phyloP scores from a whole-genome alignment of 352 stramenopile species.

The Globisporangium nagaii region DNA sequence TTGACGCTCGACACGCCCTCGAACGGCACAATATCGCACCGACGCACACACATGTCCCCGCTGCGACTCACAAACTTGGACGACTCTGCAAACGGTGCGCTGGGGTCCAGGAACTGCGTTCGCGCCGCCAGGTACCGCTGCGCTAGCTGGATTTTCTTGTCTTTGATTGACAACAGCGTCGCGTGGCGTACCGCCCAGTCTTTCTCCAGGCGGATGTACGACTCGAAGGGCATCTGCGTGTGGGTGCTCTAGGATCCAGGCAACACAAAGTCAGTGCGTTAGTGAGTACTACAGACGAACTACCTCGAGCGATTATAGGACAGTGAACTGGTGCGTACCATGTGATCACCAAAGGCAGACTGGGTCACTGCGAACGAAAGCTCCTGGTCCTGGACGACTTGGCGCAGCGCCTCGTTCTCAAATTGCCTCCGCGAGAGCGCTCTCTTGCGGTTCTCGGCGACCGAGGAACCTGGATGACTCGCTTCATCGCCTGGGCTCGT shows the following conservation, averaged over 20 bases:
- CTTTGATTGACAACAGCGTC: constrained; percentile 24
- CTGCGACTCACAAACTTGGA: not conserved
- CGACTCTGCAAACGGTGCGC: constrained; percentile 12
- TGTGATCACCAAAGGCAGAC: not conserved
- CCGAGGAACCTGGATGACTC: no score
- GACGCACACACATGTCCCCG: not conserved
- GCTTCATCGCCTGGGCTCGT: no score
- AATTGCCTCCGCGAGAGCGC: not conserved
- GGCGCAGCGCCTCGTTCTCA: not conserved
- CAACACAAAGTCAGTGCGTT: no score
- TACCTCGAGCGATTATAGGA: no score
- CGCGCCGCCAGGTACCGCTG: constrained; percentile 27
- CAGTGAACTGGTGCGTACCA: not conserved
- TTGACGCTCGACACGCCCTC: not conserved
- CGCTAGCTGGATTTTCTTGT: constrained; percentile 24
- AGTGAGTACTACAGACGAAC: no score
- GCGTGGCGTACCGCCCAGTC: constrained; percentile 19
- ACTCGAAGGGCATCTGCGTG: not conserved
- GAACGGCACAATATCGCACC: not conserved
- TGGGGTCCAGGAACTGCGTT: constrained; percentile 25
- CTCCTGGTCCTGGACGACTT: not conserved
- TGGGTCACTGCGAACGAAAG: not conserved
- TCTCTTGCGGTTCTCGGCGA: no score
- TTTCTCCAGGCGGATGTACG: constrained; percentile 18
- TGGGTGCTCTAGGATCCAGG: not conserved